Percentiles rank a stretch among this genome's conserved stretches.
Evolutionary conservation across 139 green algal species (phyloP).

Genomic region (Astrephomene gubernaculifera): DNA sequence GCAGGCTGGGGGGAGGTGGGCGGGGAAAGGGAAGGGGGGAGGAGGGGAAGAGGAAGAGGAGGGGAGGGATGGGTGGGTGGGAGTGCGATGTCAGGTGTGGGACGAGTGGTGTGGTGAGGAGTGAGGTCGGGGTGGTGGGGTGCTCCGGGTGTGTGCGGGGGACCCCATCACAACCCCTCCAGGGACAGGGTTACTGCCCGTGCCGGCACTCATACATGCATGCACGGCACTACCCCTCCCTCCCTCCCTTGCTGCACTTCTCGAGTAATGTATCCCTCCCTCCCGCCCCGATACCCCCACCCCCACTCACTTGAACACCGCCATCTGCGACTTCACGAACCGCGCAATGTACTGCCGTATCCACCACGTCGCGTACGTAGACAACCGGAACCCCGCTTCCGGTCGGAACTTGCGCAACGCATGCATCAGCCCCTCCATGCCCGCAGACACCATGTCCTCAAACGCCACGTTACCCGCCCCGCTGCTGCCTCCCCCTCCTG

Average conservation of each 20-base stretch:
- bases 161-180: too few relatives aligned
- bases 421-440: constrained; percentile 74
- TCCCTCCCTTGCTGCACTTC: not conserved
- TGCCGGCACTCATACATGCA: not conserved
- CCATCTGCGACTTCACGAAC: constrained; percentile 58
- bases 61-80: not conserved
- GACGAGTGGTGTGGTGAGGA: too few relatives aligned
- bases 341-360: constrained; percentile 78
- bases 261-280: not conserved
- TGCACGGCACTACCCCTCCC: not conserved
- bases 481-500: too few relatives aligned
- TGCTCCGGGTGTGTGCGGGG: too few relatives aligned
- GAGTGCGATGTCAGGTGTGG: too few relatives aligned
- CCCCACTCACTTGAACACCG: constrained; percentile 54
- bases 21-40: not conserved
- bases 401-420: constrained; percentile 88
- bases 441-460: constrained; percentile 58
- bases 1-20: not conserved
- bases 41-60: not conserved
- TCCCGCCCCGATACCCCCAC: too few relatives aligned
- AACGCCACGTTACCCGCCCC: too few relatives aligned
- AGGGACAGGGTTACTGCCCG: not conserved
- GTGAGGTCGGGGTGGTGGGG: too few relatives aligned
- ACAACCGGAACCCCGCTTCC: constrained; percentile 86
- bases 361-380: constrained; percentile 96